Evolutionary conservation across 2,329 filamentous ascomycete genomes (phyloP), one percentile per base, ranked within the genome.

Genomic region (Scedosporium aurantiacum): DNA sequence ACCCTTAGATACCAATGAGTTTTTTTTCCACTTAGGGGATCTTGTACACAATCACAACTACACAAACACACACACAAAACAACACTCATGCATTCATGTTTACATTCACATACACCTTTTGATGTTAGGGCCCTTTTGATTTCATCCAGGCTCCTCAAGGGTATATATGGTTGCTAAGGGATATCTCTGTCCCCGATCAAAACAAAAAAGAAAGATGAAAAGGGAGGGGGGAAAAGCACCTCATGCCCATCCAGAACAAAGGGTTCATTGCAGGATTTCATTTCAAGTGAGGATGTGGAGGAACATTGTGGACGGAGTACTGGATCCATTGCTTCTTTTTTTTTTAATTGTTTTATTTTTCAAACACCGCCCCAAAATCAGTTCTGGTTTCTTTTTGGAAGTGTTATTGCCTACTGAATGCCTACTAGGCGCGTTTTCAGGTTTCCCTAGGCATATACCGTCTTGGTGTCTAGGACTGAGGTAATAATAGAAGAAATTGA

Each of bases 141-240:
- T 60, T 60, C 52, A 12, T 43, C 21, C 58, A 54, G n/a, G 50
- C 50, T 54, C 41, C 12, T 50, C 23, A 60, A 50, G 58, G 50
- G 18, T 60, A 60, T 60, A 60, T 60, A 60, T 25, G 41, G 57
- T 23, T 6, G 32, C 55, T 25, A 21, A 23, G 55, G 52, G 32
- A 16, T 21, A 57, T 41, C 18, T 57, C 55, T 40, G n/a, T 32
- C 55, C 41, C 28, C 32, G 52, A 43, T n/a, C 32, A 50, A 52
- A 57, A 18, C 28, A 25, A 32, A 32, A 52, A 52, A 52, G 32
- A 52, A 50, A 5, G n/a, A 28, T 23, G 43, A n/a, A 27, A 37
- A 37, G 32, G 7, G 32, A 37, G 32, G 14, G 4, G 12, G 12
- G 14, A 37, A 37, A 32, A 32, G 12, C 37, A 59, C 28, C 2